A percentile compares a stretch with the other conserved stretches of the same genome.
These are phyloP conservation scores for Cladosporium sp. DNA, from an alignment of 2,329 filamentous ascomycete species.

Conservation along the genomic window DNA sequence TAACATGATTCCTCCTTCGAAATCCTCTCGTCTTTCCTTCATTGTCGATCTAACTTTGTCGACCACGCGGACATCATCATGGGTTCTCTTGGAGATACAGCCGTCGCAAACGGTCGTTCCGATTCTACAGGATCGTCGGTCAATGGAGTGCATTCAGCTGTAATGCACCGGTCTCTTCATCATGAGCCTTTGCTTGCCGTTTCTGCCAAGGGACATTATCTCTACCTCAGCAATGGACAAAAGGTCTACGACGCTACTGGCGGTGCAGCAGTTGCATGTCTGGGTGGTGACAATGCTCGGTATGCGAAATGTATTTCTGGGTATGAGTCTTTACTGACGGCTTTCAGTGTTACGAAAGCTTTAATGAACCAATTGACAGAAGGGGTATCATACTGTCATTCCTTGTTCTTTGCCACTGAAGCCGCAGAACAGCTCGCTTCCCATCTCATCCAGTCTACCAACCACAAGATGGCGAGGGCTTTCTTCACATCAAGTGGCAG, in stretches of 20 bases:
- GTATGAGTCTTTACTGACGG: constrained; percentile 8
- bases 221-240: constrained; percentile 50
- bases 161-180: constrained; percentile 49
- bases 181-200: constrained; percentile 42
- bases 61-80: background rate
- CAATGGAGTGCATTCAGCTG: constrained; percentile 21
- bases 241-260: constrained; percentile 65
- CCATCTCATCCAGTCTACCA: constrained; percentile 46
- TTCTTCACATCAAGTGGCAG: constrained; percentile 55
- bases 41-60: background rate
- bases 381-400: constrained; percentile 53
- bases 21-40: too few relatives aligned
- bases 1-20: background rate
- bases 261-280: constrained; percentile 65
- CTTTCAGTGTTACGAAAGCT: constrained; percentile 47
- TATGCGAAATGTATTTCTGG: constrained; percentile 10
- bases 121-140: background rate
- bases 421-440: constrained; percentile 49
- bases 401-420: constrained; percentile 51
- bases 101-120: background rate
- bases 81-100: background rate
- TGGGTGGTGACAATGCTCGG: constrained; percentile 60
- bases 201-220: constrained; percentile 45
- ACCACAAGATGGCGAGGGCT: constrained; percentile 47
- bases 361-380: constrained; percentile 52